Evolutionary conservation across 305 asterid species (phyloP).

Genomic region (Fraxinus albicans): DNA sequence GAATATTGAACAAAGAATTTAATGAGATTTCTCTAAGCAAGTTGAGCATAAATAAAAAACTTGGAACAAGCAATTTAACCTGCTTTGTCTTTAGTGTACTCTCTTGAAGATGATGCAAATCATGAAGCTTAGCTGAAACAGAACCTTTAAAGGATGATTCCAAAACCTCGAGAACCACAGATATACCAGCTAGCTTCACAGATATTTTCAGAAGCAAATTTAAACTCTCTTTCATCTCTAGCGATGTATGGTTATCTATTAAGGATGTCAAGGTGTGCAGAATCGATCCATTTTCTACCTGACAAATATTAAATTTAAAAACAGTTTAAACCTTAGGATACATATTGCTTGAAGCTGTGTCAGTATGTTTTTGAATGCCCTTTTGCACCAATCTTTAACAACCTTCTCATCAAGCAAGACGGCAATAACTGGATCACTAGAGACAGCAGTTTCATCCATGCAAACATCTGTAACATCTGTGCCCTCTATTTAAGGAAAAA

Average conservation of each 20-base stretch:
- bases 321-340: slow-evolving; percentile 54
- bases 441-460: slow-evolving; percentile 97
- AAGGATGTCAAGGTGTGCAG: slow-evolving; percentile 54
- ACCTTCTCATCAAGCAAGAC: slow-evolving; percentile 97
- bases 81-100: slow-evolving; percentile 79
- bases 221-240: slow-evolving; percentile 49
- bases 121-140: slow-evolving; percentile 65
- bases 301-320: not conserved
- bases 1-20: slow-evolving; percentile 8
- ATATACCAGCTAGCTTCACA: slow-evolving; percentile 69
- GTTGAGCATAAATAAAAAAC: slow-evolving; percentile 8
- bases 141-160: slow-evolving; percentile 87
- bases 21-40: slow-evolving; percentile 1
- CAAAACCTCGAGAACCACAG: slow-evolving; percentile 74
- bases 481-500: slow-evolving; percentile 53
- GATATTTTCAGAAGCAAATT: slow-evolving; percentile 63
- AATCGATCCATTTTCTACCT: slow-evolving; percentile 1
- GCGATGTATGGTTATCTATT: slow-evolving; percentile 54
- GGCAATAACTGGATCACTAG: slow-evolving; percentile 91
- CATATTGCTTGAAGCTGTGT: slow-evolving; percentile 62
- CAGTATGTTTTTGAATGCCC: slow-evolving; percentile 55
- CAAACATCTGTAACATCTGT: slow-evolving; percentile 95
- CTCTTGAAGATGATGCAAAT: slow-evolving; percentile 80
- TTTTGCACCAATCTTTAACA: slow-evolving; percentile 95
- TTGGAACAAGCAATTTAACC: slow-evolving; percentile 44